Conservation (phyloP, 352 stramenopile species). For the Phytophthora citrophthora region DNA sequence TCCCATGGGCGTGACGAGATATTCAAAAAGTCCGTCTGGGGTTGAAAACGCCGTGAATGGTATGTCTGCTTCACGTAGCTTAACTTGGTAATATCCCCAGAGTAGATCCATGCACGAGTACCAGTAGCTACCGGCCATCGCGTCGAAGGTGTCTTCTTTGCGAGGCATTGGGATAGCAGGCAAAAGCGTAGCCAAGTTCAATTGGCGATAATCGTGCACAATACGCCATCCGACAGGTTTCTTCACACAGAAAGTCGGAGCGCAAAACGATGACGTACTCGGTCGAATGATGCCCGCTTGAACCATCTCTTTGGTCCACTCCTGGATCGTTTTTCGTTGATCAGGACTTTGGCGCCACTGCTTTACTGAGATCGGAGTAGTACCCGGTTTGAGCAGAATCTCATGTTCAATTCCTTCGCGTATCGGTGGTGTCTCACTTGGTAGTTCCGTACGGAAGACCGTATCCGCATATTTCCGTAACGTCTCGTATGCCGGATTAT, state of each 20-base stretch:
- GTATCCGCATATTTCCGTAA: too few species aligned
- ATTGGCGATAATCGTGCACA: slow-evolving; percentile 3
- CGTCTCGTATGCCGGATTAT: too few species aligned
- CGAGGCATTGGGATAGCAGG: slow-evolving; percentile 2
- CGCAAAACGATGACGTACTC: neutral
- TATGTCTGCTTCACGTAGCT: slow-evolving; percentile 7
- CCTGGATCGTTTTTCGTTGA: slow-evolving; percentile 2
- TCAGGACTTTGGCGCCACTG: slow-evolving; percentile 9
- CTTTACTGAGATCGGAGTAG: slow-evolving; percentile 4
- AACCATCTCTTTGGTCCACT: too few species aligned
- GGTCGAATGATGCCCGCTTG: too few species aligned
- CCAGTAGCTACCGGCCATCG: too few species aligned
- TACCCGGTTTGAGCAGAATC: neutral
- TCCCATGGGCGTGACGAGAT: neutral
- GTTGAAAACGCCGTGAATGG: slow-evolving; percentile 13
- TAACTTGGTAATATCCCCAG: slow-evolving; percentile 12
- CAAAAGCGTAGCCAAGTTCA: neutral
- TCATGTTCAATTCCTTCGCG: too few species aligned
- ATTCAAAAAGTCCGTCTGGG: slow-evolving; percentile 5
- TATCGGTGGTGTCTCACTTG: too few species aligned
- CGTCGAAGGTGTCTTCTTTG: slow-evolving; percentile 12
- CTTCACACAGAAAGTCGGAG: slow-evolving; percentile 1
- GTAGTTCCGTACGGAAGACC: too few species aligned
- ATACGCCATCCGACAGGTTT: slow-evolving; percentile 10
- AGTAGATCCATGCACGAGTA: too few species aligned